These are phyloP conservation scores for Botryotinia narcissicola DNA, from an alignment of 2,329 filamentous ascomycete species.

Conservation along the genomic window DNA sequence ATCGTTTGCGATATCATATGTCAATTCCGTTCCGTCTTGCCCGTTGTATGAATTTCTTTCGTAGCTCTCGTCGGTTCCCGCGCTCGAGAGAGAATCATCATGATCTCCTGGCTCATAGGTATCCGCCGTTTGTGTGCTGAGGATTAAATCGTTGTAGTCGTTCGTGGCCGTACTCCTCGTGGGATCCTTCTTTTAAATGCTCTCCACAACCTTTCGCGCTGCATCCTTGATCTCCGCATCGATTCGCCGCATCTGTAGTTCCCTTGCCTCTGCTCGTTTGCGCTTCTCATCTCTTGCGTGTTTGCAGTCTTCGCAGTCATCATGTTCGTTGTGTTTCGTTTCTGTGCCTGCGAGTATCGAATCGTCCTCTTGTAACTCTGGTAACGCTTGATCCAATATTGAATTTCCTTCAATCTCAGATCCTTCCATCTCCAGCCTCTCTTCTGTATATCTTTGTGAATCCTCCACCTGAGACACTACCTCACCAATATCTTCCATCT, in stretches of 20 bases:
- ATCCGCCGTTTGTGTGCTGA: constrained; percentile 39
- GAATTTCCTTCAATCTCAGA: not conserved
- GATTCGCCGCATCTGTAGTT: constrained; percentile 39
- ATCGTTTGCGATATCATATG: constrained; percentile 25
- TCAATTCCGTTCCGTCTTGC: constrained; percentile 29
- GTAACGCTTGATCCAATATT: constrained; percentile 1
- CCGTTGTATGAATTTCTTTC: constrained; percentile 26
- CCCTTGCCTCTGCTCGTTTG: constrained; percentile 23
- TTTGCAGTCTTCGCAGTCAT: constrained; percentile 19
- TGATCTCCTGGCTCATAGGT: constrained; percentile 30
- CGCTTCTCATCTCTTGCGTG: constrained; percentile 26
- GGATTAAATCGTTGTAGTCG: constrained; percentile 36
- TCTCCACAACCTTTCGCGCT: constrained; percentile 50
- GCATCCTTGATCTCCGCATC: constrained; percentile 55
- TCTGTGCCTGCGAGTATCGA: constrained; percentile 20
- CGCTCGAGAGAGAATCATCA: constrained; percentile 16
- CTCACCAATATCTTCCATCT: not conserved
- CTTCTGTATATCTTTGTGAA: constrained; percentile 5
- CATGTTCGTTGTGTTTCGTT: constrained; percentile 20
- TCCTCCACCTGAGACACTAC: constrained; percentile 12
- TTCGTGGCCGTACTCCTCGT: constrained; percentile 6
- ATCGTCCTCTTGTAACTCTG: constrained; percentile 12
- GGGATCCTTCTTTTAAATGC: constrained; percentile 44
- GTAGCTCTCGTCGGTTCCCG: constrained; percentile 35
- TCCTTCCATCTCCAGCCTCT: not conserved